A percentile compares a stretch with the other conserved stretches of the same genome.
phyloP scores from a whole-genome alignment of 257 asterid species.

The Pogostemon cablin region DNA sequence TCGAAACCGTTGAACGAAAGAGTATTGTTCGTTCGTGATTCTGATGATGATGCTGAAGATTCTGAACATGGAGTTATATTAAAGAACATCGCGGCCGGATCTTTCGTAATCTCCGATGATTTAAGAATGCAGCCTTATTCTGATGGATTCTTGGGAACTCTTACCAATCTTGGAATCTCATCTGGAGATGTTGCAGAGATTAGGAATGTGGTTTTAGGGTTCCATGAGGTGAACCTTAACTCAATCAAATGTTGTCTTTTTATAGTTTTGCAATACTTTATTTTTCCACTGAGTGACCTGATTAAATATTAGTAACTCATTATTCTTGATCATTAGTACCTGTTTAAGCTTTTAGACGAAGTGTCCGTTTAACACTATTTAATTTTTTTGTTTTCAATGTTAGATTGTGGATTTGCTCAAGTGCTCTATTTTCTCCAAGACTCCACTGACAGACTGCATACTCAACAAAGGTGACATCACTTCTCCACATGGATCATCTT shows the following conservation, averaged over 20 bases:
- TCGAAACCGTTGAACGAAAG: too few species aligned
- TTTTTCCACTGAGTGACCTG: background rate
- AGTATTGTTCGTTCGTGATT: too few species aligned
- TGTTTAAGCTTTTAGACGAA: background rate
- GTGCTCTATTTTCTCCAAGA: background rate
- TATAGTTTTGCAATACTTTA: too few species aligned
- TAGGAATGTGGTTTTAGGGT: background rate
- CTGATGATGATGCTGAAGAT: too few species aligned
- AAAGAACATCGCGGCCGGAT: too few species aligned
- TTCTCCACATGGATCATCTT: too few species aligned
- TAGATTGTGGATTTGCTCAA: slow-evolving; percentile 15
- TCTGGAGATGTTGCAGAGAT: background rate
- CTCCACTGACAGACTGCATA: slow-evolving; percentile 20
- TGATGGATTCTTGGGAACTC: background rate
- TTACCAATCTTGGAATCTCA: background rate
- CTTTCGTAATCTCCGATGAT: background rate
- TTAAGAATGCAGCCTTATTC: background rate
- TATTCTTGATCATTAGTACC: background rate
- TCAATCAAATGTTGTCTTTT: too few species aligned
- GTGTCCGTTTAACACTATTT: background rate
- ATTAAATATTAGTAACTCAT: too few species aligned
- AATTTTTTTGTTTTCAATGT: background rate
- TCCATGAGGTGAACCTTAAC: background rate
- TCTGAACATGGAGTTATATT: too few species aligned
- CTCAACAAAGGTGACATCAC: background rate